A percentile compares a stretch with the other conserved stretches of the same genome.
phyloP scores from a whole-genome alignment of 1,284 basidiomycete species.

The Rhodotorula sp. region DNA sequence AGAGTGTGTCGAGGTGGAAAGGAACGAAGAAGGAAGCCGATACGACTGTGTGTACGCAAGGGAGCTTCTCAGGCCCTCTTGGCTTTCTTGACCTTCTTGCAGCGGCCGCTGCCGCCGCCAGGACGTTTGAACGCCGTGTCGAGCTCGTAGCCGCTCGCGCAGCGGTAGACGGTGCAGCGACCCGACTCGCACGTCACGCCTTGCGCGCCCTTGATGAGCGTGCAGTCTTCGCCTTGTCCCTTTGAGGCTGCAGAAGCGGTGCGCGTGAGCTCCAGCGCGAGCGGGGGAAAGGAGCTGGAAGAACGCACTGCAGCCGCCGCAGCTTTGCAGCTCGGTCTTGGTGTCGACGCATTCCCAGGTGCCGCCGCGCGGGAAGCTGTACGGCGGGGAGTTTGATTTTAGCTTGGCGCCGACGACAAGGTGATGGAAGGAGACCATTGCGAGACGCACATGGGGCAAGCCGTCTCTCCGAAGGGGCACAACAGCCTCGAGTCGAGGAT shows the following conservation, averaged over 20 bases:
- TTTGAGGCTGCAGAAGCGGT: conserved; percentile 49
- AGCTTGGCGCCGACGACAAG: not conserved
- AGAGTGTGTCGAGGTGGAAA: not conserved
- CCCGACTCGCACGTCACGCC: conserved; percentile 57
- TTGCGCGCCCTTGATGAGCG: conserved; percentile 62
- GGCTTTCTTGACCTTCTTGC: conserved; percentile 2
- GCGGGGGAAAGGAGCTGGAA: not conserved
- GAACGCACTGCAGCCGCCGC: conserved; percentile 64
- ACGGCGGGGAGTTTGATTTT: not conserved
- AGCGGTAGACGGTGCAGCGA: conserved; percentile 42
- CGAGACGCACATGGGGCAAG: conserved; percentile 43
- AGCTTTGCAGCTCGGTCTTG: conserved; percentile 52
- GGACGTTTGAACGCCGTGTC: conserved; percentile 1
- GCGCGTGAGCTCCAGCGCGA: not conserved
- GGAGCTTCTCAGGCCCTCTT: not conserved
- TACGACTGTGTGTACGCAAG: not conserved
- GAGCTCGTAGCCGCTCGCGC: conserved; percentile 24
- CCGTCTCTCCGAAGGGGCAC: conserved; percentile 41
- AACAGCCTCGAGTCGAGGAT: conserved; percentile 28
- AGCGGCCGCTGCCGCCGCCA: conserved; percentile 14
- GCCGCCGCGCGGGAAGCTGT: conserved; percentile 37
- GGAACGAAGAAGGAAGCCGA: not conserved
- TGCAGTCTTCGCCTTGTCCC: conserved; percentile 68
- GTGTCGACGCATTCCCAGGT: conserved; percentile 52
- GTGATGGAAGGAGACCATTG: not conserved